Percentiles rank a stretch among this genome's conserved stretches.
Evolutionary conservation across 129 eudicot genomes (phyloP).

Genomic region (Tagetes erecta): DNA sequence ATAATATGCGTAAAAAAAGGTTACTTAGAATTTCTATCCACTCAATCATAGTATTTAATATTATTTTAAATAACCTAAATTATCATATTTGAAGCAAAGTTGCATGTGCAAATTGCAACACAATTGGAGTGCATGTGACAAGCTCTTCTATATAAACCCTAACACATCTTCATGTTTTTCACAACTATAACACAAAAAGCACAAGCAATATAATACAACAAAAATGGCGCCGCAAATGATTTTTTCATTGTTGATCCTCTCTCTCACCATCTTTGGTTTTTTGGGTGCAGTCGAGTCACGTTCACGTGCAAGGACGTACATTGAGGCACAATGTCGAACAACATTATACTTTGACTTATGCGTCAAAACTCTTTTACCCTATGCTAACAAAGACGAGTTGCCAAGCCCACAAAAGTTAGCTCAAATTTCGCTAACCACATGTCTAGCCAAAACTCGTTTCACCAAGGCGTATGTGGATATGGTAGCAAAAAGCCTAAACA

Average conservation of each 20-base stretch:
- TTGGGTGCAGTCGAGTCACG: conserved; percentile 31
- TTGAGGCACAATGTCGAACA: conserved; percentile 45
- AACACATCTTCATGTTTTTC: conserved; percentile 17
- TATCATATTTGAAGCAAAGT: conserved; percentile 32
- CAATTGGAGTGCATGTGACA: conserved; percentile 17
- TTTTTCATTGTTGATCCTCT: conserved; percentile 29
- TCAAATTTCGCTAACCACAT: conserved; percentile 54
- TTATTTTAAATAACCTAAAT: background rate
- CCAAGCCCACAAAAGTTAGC: conserved; percentile 54
- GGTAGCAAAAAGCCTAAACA: conserved; percentile 41
- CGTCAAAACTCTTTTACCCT: conserved; percentile 36
- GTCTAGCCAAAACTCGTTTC: conserved; percentile 45
- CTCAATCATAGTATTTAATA: conserved; percentile 25
- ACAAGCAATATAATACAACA: background rate
- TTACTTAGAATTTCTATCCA: conserved; percentile 23
- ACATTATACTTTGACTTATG: conserved; percentile 51
- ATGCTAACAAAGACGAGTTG: conserved; percentile 16
- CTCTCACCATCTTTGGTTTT: conserved; percentile 42
- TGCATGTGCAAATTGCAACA: conserved; percentile 31
- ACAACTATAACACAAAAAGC: conserved; percentile 14
- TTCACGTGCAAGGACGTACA: conserved; percentile 54
- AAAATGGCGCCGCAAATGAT: conserved; percentile 39
- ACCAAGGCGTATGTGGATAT: conserved; percentile 47
- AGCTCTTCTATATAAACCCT: conserved; percentile 34
- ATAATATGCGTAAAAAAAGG: conserved; percentile 16